Conservation (phyloP, 176 grass and related monocot genomes). For the Raddia guianensis region DNA sequence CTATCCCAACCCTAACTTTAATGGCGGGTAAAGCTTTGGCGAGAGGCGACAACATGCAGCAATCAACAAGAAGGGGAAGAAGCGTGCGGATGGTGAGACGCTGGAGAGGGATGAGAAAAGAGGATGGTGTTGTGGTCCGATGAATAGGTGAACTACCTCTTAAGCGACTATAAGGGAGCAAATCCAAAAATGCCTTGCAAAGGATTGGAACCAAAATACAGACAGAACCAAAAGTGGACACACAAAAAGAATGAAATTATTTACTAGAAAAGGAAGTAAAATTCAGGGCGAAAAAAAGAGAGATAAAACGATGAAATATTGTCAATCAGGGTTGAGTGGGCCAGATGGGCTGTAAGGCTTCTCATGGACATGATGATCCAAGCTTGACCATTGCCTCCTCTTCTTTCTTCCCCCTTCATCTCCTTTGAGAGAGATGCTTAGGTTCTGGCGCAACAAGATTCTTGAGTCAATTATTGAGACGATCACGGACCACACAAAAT, state of each 20-base stretch:
- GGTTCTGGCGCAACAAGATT: slow-evolving; percentile 36
- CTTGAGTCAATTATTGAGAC: slow-evolving; percentile 38
- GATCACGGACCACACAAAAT: slow-evolving; percentile 38
- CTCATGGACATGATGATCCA: slow-evolving; percentile 16
- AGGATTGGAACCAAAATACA: neutral
- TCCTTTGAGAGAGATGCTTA: slow-evolving; percentile 11
- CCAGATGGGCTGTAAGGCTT: slow-evolving; percentile 36
- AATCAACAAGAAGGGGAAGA: too few relatives aligned
- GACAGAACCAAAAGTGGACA: neutral
- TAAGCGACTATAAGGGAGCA: too few relatives aligned
- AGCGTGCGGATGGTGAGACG: too few relatives aligned
- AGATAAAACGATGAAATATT: neutral
- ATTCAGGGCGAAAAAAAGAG: neutral
- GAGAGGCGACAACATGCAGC: too few relatives aligned
- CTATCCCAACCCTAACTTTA: too few relatives aligned
- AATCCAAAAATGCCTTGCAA: too few relatives aligned
- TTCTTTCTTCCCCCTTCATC: neutral
- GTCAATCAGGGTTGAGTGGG: slow-evolving; percentile 2
- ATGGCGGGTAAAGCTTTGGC: too few relatives aligned
- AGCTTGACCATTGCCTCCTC: slow-evolving; percentile 25
- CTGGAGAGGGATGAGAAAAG: too few relatives aligned
- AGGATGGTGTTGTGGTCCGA: too few relatives aligned
- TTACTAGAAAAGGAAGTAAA: neutral
- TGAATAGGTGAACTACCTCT: too few relatives aligned
- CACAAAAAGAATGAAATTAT: neutral